Evolutionary conservation across 75 land plant genomes (phyloP).

Genomic region (Isoetes taiwanensis): DNA sequence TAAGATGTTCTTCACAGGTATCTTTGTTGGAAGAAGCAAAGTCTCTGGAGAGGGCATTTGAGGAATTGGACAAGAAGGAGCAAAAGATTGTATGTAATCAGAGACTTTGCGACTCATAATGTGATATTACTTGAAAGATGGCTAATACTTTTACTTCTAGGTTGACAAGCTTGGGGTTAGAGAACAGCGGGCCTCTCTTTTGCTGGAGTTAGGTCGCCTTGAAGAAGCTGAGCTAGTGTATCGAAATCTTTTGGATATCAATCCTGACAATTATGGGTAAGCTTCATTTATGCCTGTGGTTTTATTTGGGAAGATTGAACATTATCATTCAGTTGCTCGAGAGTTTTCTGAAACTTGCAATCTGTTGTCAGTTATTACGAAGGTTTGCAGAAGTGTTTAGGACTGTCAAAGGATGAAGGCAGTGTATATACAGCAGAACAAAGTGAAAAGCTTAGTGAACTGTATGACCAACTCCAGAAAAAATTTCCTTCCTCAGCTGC

Average conservation of each 20-base stretch:
- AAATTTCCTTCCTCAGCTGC: conserved; percentile 77
- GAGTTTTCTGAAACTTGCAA: not conserved
- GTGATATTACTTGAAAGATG: not conserved
- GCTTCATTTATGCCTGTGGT: not conserved
- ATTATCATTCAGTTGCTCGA: not conserved
- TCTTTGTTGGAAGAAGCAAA: conserved; percentile 80
- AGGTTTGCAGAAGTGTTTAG: conserved; percentile 77
- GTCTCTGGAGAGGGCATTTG: conserved; percentile 59
- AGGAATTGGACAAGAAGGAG: conserved; percentile 65
- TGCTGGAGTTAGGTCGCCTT: conserved; percentile 45
- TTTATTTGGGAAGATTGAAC: not conserved
- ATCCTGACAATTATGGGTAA: conserved; percentile 85
- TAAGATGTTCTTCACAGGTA: conserved; percentile 31
- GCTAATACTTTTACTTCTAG: conserved; percentile 21
- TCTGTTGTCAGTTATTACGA: conserved; percentile 60
- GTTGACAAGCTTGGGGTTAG: conserved; percentile 66
- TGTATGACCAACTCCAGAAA: conserved; percentile 49
- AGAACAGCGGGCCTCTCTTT: conserved; percentile 65
- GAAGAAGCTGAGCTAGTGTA: conserved; percentile 70
- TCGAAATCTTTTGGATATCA: conserved; percentile 53
- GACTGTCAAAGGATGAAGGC: conserved; percentile 39
- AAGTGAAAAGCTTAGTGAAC: conserved; percentile 25
- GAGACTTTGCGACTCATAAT: not conserved
- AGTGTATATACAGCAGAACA: conserved; percentile 35
- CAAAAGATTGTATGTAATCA: conserved; percentile 68